Evolutionary conservation across 2,329 filamentous ascomycete species (phyloP).

Genomic region (Colletotrichum sojae): DNA sequence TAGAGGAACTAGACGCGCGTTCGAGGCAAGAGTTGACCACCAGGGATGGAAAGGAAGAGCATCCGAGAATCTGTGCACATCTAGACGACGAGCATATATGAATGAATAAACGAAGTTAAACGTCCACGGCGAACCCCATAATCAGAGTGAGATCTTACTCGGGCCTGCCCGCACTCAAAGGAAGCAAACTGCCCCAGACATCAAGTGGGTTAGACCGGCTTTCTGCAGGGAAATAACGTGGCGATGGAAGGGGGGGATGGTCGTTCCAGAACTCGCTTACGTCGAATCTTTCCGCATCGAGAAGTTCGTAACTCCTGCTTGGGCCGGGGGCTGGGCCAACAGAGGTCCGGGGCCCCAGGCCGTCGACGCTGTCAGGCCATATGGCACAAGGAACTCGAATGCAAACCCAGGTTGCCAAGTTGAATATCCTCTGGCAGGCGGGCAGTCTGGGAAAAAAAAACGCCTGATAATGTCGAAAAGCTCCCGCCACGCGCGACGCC

Average conservation of each 20-base stretch:
- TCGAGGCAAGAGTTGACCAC: neutral
- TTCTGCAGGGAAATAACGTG: neutral
- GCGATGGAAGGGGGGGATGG: neutral
- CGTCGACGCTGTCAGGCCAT: neutral
- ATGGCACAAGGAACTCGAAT: too few species aligned
- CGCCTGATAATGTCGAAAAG: neutral
- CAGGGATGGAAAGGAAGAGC: neutral
- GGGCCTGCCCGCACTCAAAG: too few species aligned
- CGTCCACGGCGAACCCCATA: neutral
- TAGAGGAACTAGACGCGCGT: neutral
- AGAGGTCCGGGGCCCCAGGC: neutral
- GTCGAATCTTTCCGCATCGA: neutral
- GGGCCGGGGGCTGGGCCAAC: too few species aligned
- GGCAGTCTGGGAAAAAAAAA: neutral
- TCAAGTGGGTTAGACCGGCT: neutral
- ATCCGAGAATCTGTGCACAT: neutral
- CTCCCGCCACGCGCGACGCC: slow-evolving; percentile 6
- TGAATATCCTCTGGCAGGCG: neutral
- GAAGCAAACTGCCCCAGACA: neutral
- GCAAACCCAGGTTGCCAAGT: neutral
- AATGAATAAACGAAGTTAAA: slow-evolving; percentile 12
- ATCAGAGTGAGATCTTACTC: neutral
- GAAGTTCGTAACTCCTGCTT: neutral
- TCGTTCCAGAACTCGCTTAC: neutral
- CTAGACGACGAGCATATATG: slow-evolving; percentile 5